Evolutionary conservation across 345 rosid species (phyloP), one percentile per base, ranked within the genome.

Genomic region (Salix caprea): DNA sequence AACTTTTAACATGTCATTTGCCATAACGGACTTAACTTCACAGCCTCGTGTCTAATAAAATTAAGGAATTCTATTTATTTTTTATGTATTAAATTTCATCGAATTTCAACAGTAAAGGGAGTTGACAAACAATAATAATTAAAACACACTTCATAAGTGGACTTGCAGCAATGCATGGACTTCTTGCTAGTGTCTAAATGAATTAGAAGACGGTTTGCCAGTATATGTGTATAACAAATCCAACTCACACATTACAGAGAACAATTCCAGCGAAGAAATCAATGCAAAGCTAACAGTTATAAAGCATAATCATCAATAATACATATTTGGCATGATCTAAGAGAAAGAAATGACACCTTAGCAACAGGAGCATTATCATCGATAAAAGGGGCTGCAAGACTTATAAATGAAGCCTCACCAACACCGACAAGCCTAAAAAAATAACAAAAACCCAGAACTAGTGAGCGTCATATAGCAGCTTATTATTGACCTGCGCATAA

Each of bases 391-490:
- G 99, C 98, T 28, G 99, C 99, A 4, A 95, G 96, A 82, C 99
- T 95, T 75, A 95, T 88, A 79, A 95, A 95, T 62, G 99, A 95
- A 78, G 99, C 99, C 79, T 95, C 99, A 42, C 99, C 99, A 84
- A 91, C 94, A 84, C 99, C 99, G 71, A 93, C 99, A 34, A 95
- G 58, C 99, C 99, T 95, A 83, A 74, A 83, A 77, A 77, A 69
- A 80, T 81, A 77, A 36, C 70, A 32, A 46, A 54, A 65, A 26
- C 65, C n/a, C 30, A 70, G 52, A 44, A 30, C 34, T 56, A 60
- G 12, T 21, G 64, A 16, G 14, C 36, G 44, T 14, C 28, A 48
- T 9, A 71, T 16, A 66, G 24, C 28, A 23, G 28, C 64, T 58
- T 58, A 23, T 58, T n/a, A 58, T 9, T 58, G 28, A 10, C 26